Base-by-base conservation (phyloP, 2,329 filamentous ascomycete species). In the Diaporthe sp. region DNA sequence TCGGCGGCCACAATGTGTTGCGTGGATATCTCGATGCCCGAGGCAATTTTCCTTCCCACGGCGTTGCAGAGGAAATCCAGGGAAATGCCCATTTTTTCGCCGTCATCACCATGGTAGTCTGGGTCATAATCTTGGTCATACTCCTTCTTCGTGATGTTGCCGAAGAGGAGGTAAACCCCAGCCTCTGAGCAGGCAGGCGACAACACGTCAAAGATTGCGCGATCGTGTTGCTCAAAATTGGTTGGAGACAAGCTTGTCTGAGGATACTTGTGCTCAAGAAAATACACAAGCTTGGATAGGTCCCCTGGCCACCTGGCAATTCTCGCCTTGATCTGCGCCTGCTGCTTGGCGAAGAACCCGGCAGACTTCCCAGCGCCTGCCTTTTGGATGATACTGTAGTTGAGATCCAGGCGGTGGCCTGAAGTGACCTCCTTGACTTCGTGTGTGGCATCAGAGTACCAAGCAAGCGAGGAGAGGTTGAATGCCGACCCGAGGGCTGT, bases 401-500 rank as follows among this genome's bases (percentile, higher is more conserved):
- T 88, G 22, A 89, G 78, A 5, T 87, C 86, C 3, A 87, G 79
- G 3, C 88, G 85, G 77, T 86, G 84, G 0, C 88, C 87, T 0
- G 82, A 83, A 0, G 78, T 82, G 1, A 90, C 80, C 9, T 83
- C 82, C 55, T 83, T 82, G 67, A 88, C 82, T 79, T 89, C 86
- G 77, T 89, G 86, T 2, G 81, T 83, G 2, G 89, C 87, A 76
- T 89, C 87, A 0, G 87, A 84, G 76, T 87, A 89, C 88, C 85
- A 86, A 8, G 83, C 82, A 17, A 85, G 79, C 49, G 78, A 81
- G 9, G 80, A 80, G 51, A 80, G 31, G 39, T 81, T 79, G 46
- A 81, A 85, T 1, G 77, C 78, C 0, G 85, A 85, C 1, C 70
- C 51, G 28, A 77, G 61, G 3, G 78, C 79, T 0, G 84, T 85